phyloP scores from a whole-genome alignment of 495 filamentous ascomycete genomes.

The Xylaria bambusicola region DNA sequence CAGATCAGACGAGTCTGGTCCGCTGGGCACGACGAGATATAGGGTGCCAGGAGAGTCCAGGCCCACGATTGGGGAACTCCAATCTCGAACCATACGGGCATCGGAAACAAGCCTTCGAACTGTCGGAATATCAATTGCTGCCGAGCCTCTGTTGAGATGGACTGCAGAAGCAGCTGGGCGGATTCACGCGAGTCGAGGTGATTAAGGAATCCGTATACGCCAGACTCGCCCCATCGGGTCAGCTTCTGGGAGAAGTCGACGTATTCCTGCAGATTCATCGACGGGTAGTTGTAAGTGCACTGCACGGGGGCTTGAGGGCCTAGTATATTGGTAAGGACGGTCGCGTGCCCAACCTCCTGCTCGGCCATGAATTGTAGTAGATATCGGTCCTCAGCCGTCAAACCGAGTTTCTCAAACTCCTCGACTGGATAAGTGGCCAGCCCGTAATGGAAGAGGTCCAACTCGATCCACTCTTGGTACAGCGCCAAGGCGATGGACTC shows the following conservation, averaged over 20 bases:
- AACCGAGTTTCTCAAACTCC: constrained; percentile 69
- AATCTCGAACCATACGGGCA: constrained; percentile 82
- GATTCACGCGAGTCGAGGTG: constrained; percentile 79
- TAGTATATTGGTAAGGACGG: constrained; percentile 78
- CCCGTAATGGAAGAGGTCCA: constrained; percentile 84
- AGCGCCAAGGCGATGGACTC: constrained; percentile 69
- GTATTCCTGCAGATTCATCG: constrained; percentile 72
- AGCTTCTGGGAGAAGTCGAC: constrained; percentile 86
- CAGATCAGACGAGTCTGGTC: constrained; percentile 76
- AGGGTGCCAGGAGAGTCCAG: constrained; percentile 83
- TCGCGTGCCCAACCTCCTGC: constrained; percentile 82
- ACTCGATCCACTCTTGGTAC: constrained; percentile 85
- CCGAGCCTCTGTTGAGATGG: constrained; percentile 80
- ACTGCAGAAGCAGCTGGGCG: constrained; percentile 70
- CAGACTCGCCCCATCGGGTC: constrained; percentile 79
- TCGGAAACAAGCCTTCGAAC: constrained; percentile 79
- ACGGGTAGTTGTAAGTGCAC: constrained; percentile 84
- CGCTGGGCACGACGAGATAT: constrained; percentile 75
- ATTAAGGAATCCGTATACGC: constrained; percentile 81
- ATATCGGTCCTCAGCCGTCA: constrained; percentile 67
- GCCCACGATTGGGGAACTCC: constrained; percentile 85
- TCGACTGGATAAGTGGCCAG: constrained; percentile 67
- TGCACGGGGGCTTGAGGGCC: constrained; percentile 70
- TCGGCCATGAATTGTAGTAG: constrained; percentile 84
- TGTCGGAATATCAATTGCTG: constrained; percentile 91